phyloP scores from a whole-genome alignment of 768 basidiomycete genomes.

The Lentinula lateritia region DNA sequence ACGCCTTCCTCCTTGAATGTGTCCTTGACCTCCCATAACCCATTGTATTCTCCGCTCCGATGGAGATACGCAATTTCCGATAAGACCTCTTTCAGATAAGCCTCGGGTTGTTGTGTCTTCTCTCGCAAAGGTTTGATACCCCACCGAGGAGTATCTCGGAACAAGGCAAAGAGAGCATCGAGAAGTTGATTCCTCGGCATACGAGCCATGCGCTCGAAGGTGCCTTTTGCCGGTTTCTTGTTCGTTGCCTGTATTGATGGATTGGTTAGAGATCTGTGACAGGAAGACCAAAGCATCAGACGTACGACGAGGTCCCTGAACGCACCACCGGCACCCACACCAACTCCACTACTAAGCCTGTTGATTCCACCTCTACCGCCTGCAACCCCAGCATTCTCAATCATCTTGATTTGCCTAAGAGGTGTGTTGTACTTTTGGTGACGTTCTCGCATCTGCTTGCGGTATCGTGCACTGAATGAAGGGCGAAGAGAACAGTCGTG shows the following conservation, averaged over 20 bases:
- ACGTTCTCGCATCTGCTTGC: conserved; percentile 67
- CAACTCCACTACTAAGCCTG: conserved; percentile 71
- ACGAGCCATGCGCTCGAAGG: conserved; percentile 87
- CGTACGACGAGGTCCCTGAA: conserved; percentile 68
- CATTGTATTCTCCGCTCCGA: conserved; percentile 75
- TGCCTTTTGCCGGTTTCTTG: conserved; percentile 60
- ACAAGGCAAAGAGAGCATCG: conserved; percentile 29
- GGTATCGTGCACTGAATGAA: conserved; percentile 59
- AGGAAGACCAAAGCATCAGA: conserved; percentile 11
- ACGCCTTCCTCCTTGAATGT: conserved; percentile 65
- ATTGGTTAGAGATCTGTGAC: background rate
- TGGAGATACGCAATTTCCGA: conserved; percentile 71
- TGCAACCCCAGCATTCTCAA: conserved; percentile 64
- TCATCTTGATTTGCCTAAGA: conserved; percentile 59
- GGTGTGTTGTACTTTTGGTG: conserved; percentile 64
- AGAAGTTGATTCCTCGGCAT: conserved; percentile 49
- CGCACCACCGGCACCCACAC: conserved; percentile 43
- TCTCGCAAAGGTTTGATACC: conserved; percentile 71
- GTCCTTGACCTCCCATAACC: conserved; percentile 74
- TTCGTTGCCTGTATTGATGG: conserved; percentile 49
- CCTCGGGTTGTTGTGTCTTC: conserved; percentile 81
- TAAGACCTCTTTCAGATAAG: conserved; percentile 80
- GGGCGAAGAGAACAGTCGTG: conserved; percentile 77
- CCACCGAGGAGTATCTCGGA: conserved; percentile 72
- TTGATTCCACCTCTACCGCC: conserved; percentile 74